A percentile compares a stretch with the other conserved stretches of the same genome.
Evolutionary conservation across 768 basidiomycete genomes (phyloP).

Genomic region (Pleurotus salmoneostramineus): DNA sequence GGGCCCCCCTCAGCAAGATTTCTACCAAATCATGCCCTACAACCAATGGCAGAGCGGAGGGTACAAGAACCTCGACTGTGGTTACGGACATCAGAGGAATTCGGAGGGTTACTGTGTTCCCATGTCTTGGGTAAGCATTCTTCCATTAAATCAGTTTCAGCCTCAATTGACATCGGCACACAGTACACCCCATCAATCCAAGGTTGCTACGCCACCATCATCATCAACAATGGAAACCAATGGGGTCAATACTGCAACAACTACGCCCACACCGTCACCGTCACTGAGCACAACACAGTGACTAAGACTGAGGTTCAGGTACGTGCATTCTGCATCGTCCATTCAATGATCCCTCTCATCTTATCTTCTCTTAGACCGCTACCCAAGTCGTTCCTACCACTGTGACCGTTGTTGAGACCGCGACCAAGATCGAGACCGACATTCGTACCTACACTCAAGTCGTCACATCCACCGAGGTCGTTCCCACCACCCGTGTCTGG

Average conservation of each 20-base stretch:
- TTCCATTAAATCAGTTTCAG: background rate
- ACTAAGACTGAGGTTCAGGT: constrained; percentile 20
- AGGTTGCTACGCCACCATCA: constrained; percentile 64
- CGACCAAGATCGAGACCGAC: constrained; percentile 29
- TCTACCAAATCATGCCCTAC: constrained; percentile 55
- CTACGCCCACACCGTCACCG: constrained; percentile 29
- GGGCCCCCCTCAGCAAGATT: constrained; percentile 27
- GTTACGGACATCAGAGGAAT: constrained; percentile 62
- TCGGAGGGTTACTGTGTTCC: constrained; percentile 50
- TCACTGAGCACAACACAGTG: constrained; percentile 30
- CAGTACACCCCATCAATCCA: constrained; percentile 33
- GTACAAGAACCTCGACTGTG: constrained; percentile 63
- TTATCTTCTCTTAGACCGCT: constrained; percentile 9
- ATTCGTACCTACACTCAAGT: constrained; percentile 39
- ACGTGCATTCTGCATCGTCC: constrained; percentile 5
- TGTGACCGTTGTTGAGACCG: constrained; percentile 34
- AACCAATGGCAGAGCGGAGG: constrained; percentile 57
- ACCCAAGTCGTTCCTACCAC: constrained; percentile 33
- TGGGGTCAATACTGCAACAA: constrained; percentile 21
- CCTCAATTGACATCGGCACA: background rate
- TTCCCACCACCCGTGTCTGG: constrained; percentile 64
- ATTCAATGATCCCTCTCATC: background rate
- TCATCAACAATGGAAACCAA: constrained; percentile 41
- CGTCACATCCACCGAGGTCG: constrained; percentile 47
- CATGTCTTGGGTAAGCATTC: constrained; percentile 53